phyloP scores from a whole-genome alignment of 2,329 filamentous ascomycete species.

The Nigrospora sphaerica region DNA sequence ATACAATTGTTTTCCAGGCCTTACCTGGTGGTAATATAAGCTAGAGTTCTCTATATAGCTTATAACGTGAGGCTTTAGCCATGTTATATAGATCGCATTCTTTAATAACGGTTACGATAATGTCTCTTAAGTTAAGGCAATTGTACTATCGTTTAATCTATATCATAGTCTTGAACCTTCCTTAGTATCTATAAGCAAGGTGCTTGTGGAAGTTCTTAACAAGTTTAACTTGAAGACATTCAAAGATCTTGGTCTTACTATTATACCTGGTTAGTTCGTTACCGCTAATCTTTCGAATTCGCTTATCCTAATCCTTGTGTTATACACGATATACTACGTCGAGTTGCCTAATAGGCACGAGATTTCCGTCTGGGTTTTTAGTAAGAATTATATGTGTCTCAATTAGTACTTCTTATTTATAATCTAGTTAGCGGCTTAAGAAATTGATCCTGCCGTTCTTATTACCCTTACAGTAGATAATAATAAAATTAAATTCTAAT shows the following conservation, averaged over 20 bases:
- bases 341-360: not conserved
- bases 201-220: not conserved
- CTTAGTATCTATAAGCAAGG: not conserved
- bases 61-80: not conserved
- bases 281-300: no score
- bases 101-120: not conserved
- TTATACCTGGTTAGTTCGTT: no score
- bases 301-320: no score
- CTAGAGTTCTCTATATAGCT: not conserved
- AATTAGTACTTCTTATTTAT: no score
- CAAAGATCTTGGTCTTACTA: not conserved
- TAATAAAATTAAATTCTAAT: constrained; percentile 1
- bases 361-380: not conserved
- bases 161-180: not conserved
- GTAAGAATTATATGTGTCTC: not conserved
- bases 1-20: not conserved
- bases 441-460: no score
- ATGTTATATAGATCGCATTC: not conserved
- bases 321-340: not conserved
- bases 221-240: not conserved
- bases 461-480: no score
- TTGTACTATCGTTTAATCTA: no score
- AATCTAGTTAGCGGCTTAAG: no score
- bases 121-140: not conserved
- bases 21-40: not conserved